A percentile compares a stretch with the other conserved stretches of the same genome.
Conservation (phyloP, 306 rosid species). For the Inga oerstediana region DNA sequence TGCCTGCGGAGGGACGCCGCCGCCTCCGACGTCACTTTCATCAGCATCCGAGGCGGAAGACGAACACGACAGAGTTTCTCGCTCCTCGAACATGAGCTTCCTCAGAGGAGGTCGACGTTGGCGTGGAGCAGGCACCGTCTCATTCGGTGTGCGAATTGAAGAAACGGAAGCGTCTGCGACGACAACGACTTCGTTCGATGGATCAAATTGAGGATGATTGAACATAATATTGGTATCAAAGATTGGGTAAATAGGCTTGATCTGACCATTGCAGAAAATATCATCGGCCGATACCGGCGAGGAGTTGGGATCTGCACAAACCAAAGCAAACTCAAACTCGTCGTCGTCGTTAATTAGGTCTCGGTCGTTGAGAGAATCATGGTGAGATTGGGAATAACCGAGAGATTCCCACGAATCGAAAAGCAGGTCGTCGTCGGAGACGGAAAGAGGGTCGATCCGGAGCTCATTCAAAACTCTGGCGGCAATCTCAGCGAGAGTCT, state of each 20-base stretch:
- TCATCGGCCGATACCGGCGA: constrained; percentile 77
- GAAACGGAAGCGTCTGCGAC: background rate
- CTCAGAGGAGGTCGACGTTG: constrained; percentile 69
- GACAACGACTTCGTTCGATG: constrained; percentile 24
- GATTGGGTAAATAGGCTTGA: constrained; percentile 73
- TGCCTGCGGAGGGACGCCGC: constrained; percentile 43
- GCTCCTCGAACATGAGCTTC: constrained; percentile 79
- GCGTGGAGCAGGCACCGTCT: constrained; percentile 24
- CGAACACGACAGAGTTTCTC: constrained; percentile 51
- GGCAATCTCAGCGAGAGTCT: constrained; percentile 83
- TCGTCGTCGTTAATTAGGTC: background rate
- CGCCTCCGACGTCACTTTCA: constrained; percentile 59
- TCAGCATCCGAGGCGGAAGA: constrained; percentile 68
- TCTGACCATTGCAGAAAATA: constrained; percentile 86
- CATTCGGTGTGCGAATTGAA: background rate
- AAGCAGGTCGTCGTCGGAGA: constrained; percentile 31
- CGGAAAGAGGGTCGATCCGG: constrained; percentile 39
- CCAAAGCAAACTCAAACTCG: constrained; percentile 72
- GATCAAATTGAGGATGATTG: background rate
- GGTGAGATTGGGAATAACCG: background rate
- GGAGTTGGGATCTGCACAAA: constrained; percentile 41
- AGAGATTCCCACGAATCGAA: constrained; percentile 35
- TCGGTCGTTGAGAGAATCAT: background rate
- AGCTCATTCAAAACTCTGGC: constrained; percentile 76
- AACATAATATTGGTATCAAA: constrained; percentile 16